These are phyloP conservation scores for Globisporangium iwayamae DNA, from an alignment of 352 stramenopile genomes.

Conservation along the genomic window DNA sequence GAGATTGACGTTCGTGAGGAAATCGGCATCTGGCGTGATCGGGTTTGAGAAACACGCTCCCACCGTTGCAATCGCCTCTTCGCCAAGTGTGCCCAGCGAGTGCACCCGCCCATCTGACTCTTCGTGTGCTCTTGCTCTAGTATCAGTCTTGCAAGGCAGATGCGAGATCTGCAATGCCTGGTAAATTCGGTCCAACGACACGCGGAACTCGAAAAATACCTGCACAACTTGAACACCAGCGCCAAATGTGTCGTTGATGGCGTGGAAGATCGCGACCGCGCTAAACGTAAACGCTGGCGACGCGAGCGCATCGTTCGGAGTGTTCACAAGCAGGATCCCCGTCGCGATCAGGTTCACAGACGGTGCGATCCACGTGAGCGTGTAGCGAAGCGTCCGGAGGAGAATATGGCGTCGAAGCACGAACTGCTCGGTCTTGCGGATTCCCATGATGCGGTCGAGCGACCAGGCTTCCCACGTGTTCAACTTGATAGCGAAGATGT, in stretches of 20 bases:
- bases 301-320: constrained; percentile 22
- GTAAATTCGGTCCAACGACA: constrained; percentile 29
- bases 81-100: constrained; percentile 1
- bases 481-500: constrained; percentile 36
- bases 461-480: constrained; percentile 58
- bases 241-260: constrained; percentile 33
- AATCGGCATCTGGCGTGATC: constrained; percentile 16
- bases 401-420: constrained; percentile 21
- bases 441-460: constrained; percentile 32
- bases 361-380: constrained; percentile 35
- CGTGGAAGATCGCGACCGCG: constrained; percentile 33
- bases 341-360: constrained; percentile 33
- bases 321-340: constrained; percentile 24
- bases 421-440: constrained; percentile 34
- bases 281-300: constrained; percentile 34
- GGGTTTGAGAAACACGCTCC: constrained; percentile 41
- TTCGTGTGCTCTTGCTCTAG: neutral
- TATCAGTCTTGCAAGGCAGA: neutral
- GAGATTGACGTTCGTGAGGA: constrained; percentile 53
- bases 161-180: constrained; percentile 15
- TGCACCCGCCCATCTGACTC: neutral
- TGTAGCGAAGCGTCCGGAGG: constrained; percentile 28
- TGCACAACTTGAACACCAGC: constrained; percentile 19
- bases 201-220: constrained; percentile 21
- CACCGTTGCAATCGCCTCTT: constrained; percentile 33